Evolutionary conservation across 768 basidiomycete genomes (phyloP).

Genomic region (Mycena olivaceomarginata): DNA sequence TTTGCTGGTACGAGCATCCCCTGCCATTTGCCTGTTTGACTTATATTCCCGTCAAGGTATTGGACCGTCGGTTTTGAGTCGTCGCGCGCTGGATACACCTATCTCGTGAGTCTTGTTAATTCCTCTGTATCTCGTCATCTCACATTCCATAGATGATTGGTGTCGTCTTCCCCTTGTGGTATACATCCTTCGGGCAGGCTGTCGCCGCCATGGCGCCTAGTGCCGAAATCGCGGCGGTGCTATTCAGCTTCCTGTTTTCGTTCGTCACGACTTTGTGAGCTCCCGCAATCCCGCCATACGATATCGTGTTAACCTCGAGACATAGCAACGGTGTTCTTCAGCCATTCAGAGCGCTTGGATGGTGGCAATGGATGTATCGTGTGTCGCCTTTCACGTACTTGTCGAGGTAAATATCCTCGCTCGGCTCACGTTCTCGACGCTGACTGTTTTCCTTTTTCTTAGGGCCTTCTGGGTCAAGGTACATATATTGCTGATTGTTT

Average conservation of each 20-base stretch:
- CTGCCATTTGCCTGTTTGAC: neutral
- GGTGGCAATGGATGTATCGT: conserved; percentile 85
- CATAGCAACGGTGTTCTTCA: conserved; percentile 80
- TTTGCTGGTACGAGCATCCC: conserved; percentile 67
- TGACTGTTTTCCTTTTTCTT: neutral
- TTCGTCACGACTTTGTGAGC: conserved; percentile 79
- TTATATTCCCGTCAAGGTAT: conserved; percentile 52
- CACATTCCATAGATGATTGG: conserved; percentile 56
- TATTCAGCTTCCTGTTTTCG: conserved; percentile 76
- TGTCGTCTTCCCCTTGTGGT: conserved; percentile 76
- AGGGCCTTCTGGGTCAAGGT: conserved; percentile 71
- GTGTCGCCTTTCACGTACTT: conserved; percentile 66
- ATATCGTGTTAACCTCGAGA: neutral
- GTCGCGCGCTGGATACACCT: conserved; percentile 74
- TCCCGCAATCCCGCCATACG: neutral
- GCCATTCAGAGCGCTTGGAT: conserved; percentile 74
- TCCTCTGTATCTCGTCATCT: neutral
- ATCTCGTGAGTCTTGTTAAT: conserved; percentile 53
- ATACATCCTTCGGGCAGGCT: conserved; percentile 76
- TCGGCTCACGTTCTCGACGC: neutral
- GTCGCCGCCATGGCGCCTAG: conserved; percentile 78
- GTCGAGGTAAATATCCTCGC: conserved; percentile 48
- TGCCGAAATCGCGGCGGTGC: conserved; percentile 74
- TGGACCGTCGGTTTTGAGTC: conserved; percentile 79
- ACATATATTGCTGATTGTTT: conserved; percentile 32